Evolutionary conservation across 495 filamentous ascomycete species (phyloP), one percentile per base, ranked within the genome.

Genomic region (Penicillium roqueforti): DNA sequence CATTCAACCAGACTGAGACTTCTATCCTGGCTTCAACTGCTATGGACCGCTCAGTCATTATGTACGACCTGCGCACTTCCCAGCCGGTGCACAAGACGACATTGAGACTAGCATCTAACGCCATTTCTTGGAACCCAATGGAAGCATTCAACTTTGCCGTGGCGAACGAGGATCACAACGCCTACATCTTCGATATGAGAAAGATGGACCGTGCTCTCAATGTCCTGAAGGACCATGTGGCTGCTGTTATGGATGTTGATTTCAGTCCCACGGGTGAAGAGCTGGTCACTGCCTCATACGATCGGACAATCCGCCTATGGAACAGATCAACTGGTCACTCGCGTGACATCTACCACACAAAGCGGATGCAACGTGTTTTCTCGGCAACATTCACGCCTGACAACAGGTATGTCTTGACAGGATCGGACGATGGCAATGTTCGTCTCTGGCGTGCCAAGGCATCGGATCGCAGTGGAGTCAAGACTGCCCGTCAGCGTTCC

Each of bases 321-420:
- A 81, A 83, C 60, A 81, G 91, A 23, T 79, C 83, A 31, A 78
- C 83, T 42, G 93, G 93, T 8, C 89, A 95, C 68, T 90, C 88
- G 4, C 72, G 91, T 51, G 93, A 99, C 55, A 85, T 97, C 42
- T 99, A 99, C 72, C 93, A 97, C 74, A 97, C 93, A 9, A 91
- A 95, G 72, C 83, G 93, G 49, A 97, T 97, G 95, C 93, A 98
- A 76, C 81, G 86, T 61, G 91, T 95, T n/a, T 97, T 97, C 79
- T 87, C 85, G 18, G 80, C 80, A 47, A 81, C 80, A 53, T 97
- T 86, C 77, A 91, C 89, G 0, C 88, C 91, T 14, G 95, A 97
- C 68, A 87, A 86, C 60, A 87, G 87, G 56, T 97, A 93, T 65
- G 68, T 97, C 31, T 77, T 97, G 51, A 87, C 83, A 19, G 92